Evolutionary conservation across 129 eudicot genomes (phyloP), one percentile per base, ranked within the genome.

Genomic region (Helianthus tuberosus): DNA sequence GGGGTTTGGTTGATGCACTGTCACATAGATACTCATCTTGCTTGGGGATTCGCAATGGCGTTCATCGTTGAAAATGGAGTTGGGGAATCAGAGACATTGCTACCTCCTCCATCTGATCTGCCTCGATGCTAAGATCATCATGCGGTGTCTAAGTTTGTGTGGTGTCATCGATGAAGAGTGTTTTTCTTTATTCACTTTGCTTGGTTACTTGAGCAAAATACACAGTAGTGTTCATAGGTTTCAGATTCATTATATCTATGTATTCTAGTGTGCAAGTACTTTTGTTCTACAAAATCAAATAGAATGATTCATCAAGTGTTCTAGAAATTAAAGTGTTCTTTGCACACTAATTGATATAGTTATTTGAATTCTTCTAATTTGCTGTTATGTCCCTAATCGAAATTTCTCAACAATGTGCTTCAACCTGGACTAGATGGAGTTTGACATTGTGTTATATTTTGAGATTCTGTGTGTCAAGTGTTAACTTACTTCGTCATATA

Each of bases 11-110:
- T 78, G n/a, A 61, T 73, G 75, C 82, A 82, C 32, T 76, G 85
- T 39, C 75, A 81, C 68, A 75, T 65, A 75, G 81, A 81, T 64
- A 54, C 79, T 44, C 97, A 92, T 89, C 83, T 92, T 7, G 82
- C 84, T 27, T 92, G 97, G 97, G 97, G 97, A 5, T 79, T 92
- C 79, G 97, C 77, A 4, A 92, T 84, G 93, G 81, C 80, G 13
- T 92, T 92, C 64, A 35, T 85, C 27, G 96, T 92, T 57, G 93
- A 83, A 80, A 75, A 92, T 52, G 97, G 97, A 68, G 71, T 50
- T 3, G 95, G 95, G 29, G 80, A 79, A 73, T 71, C 74, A 3
- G 82, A 88, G 64, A 54, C 86, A 11, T 17, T 91, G 39, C 83
- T 80, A 49, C 95, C 92, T 12, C 97, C 97, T 66, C 97, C 97